A percentile compares a stretch with the other conserved stretches of the same genome.
These are phyloP conservation scores for Dryas integrifolia DNA, from an alignment of 331 rosid species.

Conservation along the genomic window DNA sequence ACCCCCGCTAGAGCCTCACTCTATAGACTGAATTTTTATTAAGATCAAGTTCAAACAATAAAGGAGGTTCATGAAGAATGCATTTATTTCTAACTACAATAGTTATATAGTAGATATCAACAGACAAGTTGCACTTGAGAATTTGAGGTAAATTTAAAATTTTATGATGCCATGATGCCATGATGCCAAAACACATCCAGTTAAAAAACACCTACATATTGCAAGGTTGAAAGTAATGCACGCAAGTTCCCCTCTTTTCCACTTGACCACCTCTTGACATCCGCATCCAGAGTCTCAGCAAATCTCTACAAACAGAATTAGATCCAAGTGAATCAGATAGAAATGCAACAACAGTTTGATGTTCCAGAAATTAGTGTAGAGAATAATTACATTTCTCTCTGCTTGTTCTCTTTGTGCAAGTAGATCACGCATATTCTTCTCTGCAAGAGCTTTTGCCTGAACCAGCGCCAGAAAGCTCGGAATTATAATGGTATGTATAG, in stretches of 20 bases:
- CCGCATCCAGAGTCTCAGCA: constrained; percentile 89
- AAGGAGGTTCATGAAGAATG: background rate
- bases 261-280: constrained; percentile 87
- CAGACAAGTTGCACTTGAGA: background rate
- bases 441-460: constrained; percentile 93
- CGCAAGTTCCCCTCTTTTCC: constrained; percentile 97
- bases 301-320: constrained; percentile 63
- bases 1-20: background rate
- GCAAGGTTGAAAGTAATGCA: constrained; percentile 87
- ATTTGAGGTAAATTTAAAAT: background rate
- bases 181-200: constrained; percentile 1
- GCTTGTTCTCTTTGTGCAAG: constrained; percentile 86
- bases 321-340: constrained; percentile 23
- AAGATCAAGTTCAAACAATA: no score
- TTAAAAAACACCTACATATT: constrained; percentile 62
- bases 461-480: constrained; percentile 37
- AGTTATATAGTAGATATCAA: no score
- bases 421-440: constrained; percentile 86
- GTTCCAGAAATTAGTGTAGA: constrained; percentile 2
- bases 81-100: background rate
- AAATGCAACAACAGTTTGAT: constrained; percentile 15
- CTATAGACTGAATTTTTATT: background rate
- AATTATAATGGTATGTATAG: constrained; percentile 8
- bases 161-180: background rate
- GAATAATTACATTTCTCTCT: constrained; percentile 64